Conservation (phyloP, 176 grass and related monocot species). For the sorghum (Sorghum bicolor) region DNA sequence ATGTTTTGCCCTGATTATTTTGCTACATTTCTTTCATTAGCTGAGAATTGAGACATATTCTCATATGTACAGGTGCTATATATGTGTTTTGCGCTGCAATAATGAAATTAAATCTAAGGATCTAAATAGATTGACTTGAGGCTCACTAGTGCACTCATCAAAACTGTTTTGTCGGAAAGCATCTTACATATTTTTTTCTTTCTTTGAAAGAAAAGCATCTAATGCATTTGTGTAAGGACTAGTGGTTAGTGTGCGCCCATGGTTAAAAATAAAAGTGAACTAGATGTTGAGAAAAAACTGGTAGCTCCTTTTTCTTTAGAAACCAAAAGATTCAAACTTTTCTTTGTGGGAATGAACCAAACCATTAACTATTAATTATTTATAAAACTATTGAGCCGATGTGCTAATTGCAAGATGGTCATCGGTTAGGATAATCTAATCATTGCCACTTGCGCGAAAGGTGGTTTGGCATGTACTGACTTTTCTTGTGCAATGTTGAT, state of each 20-base stretch:
- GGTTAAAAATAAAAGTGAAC: background rate
- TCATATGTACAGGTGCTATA: background rate
- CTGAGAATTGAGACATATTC: background rate
- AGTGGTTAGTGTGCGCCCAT: background rate
- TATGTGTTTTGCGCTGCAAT: background rate
- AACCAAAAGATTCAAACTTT: background rate
- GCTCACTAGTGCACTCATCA: background rate
- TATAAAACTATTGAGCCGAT: background rate
- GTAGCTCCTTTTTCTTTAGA: background rate
- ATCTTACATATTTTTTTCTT: background rate
- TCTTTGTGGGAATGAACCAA: constrained; percentile 17
- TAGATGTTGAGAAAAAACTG: background rate
- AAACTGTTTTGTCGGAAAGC: background rate
- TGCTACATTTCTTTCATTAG: background rate
- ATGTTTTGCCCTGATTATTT: background rate
- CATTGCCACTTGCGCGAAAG: constrained; percentile 38
- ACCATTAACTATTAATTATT: constrained; percentile 18
- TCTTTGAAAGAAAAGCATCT: background rate
- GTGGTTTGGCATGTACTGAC: constrained; percentile 35
- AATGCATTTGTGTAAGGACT: background rate
- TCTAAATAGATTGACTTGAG: background rate
- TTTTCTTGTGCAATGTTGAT: constrained; percentile 42
- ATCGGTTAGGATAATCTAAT: constrained; percentile 32
- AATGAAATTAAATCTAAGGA: background rate
- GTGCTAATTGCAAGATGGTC: constrained; percentile 9